Evolutionary conservation across 2,329 filamentous ascomycete species (phyloP), one percentile per base, ranked within the genome.

Genomic region (Fusarium multiceps): DNA sequence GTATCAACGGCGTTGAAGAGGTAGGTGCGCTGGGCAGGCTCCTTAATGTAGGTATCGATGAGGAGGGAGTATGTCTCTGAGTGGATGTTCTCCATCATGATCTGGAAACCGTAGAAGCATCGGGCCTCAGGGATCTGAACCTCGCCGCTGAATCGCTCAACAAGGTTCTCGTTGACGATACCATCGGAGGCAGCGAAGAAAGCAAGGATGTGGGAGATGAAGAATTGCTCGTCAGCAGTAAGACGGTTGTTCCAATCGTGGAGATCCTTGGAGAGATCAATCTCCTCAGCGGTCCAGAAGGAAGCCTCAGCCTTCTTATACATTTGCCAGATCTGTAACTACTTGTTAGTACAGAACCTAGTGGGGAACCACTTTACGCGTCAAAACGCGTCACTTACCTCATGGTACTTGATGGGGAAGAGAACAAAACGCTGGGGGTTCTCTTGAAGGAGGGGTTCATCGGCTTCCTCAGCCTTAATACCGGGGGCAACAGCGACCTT

Each of bases 71-170:
- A 99, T 57, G 96, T 99, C 86, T 99, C 96, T 18, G 96, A 98
- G 88, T 99, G 96, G 78, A 99, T 97, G 86, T 99, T 99, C 88
- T 99, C 96, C 93, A 99, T 98, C 96, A 99, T 99, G 86, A 98
- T 98, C 86, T 99, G 96, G 89, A 99, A 99, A 72, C 96, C 96
- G 82, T 99, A 99, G 88, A 99, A 99, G 90, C 96, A 99, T 78
- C 96, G 94, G 71, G 96, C 96, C 85, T 99, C 96, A 13, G 96
- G 95, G 63, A 98, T 90, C 85, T 99, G 96, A 30, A 99, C 95
- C 84, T 99, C 96, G 72, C 89, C 91, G 78, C 93, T 97, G 90
- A 99, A 99, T 70, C 96, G 93, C 89, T 98, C 94, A 65, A 99
- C 90, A 25, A 99, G 88, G 87, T 99, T 99, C 89, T 99, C 96